A percentile compares a stretch with the other conserved stretches of the same genome.
Evolutionary conservation across 495 filamentous ascomycete species (phyloP).

Genomic region (Penicillium antarcticum): DNA sequence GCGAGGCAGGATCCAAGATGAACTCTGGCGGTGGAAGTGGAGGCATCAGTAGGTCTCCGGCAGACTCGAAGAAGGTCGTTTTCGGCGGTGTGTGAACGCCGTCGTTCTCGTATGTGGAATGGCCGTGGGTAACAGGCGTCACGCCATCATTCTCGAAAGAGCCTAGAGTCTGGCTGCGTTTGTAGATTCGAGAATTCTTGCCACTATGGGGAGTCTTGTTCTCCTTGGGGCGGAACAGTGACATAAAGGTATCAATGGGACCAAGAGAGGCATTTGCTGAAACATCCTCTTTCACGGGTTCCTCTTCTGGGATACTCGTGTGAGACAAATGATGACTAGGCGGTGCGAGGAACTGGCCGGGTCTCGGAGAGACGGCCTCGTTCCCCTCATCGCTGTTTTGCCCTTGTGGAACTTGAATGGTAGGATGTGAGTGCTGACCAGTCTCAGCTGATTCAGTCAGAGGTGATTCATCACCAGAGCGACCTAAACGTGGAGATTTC

Average conservation of each 20-base stretch:
- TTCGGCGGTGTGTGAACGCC: conserved; percentile 69
- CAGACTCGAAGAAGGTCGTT: conserved; percentile 92
- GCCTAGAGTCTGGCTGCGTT: conserved; percentile 68
- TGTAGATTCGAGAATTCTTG: conserved; percentile 70
- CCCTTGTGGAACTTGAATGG: background rate
- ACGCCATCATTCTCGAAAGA: conserved; percentile 34
- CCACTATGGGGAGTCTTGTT: conserved; percentile 23
- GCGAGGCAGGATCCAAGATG: conserved; percentile 73
- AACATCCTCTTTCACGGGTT: conserved; percentile 8
- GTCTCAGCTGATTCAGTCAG: conserved; percentile 22
- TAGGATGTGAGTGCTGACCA: conserved; percentile 1
- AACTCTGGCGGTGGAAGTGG: conserved; percentile 78
- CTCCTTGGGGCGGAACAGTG: conserved; percentile 55
- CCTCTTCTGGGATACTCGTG: conserved; percentile 2
- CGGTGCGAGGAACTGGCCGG: conserved; percentile 18
- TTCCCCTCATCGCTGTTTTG: background rate
- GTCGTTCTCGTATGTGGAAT: conserved; percentile 38
- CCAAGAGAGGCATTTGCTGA: conserved; percentile 25
- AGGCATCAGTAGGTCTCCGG: conserved; percentile 86
- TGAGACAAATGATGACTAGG: conserved; percentile 1
- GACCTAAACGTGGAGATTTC: conserved; percentile 42
- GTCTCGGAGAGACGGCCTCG: conserved; percentile 14
- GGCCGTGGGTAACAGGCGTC: conserved; percentile 37
- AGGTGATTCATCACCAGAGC: conserved; percentile 21
- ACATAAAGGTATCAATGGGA: conserved; percentile 59